A percentile compares a stretch with the other conserved stretches of the same genome.
Conservation (phyloP, 228 moss, liverwort and hornwort genomes). For the Sphagnum magellanicum region DNA sequence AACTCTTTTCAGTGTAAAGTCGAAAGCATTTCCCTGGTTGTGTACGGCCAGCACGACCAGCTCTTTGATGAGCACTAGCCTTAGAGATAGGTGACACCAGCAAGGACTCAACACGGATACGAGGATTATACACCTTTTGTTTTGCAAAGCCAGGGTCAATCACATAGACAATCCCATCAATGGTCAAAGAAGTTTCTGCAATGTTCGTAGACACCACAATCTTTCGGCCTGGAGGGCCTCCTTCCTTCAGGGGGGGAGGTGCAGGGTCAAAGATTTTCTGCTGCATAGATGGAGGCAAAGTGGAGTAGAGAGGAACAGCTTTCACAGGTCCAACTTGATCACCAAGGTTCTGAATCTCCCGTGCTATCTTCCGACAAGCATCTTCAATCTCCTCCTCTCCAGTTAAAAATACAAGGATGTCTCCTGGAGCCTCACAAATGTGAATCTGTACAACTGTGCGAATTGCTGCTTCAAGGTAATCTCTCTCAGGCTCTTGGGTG, state of each 20-base stretch:
- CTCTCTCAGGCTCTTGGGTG: constrained; percentile 95
- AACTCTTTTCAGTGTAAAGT: constrained; percentile 97
- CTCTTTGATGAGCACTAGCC: constrained; percentile 99
- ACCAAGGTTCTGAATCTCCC: constrained; percentile 90
- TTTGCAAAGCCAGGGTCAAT: constrained; percentile 99
- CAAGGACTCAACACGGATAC: constrained; percentile 93
- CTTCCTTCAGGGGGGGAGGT: constrained; percentile 80
- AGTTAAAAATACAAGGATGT: constrained; percentile 92
- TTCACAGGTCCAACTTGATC: constrained; percentile 95
- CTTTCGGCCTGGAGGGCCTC: constrained; percentile 83
- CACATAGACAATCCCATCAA: constrained; percentile 95
- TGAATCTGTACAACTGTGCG: constrained; percentile 98
- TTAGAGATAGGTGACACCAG: constrained; percentile 95
- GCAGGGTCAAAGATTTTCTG: constrained; percentile 98
- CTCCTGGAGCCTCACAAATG: constrained; percentile 84
- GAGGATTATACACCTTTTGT: constrained; percentile 96
- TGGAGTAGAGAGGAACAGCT: constrained; percentile 92
- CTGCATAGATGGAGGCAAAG: constrained; percentile 95
- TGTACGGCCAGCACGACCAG: constrained; percentile 97
- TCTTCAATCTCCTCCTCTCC: constrained; percentile 99
- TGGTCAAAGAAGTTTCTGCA: constrained; percentile 94
- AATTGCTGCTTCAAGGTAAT: constrained; percentile 96
- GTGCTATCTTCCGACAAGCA: constrained; percentile 84
- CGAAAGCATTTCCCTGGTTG: constrained; percentile 99
- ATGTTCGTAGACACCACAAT: constrained; percentile 98